Percentiles rank a stretch among this genome's conserved stretches.
Evolutionary conservation across 2,329 filamentous ascomycete species (phyloP).

Genomic region (Canariomyces notabilis): DNA sequence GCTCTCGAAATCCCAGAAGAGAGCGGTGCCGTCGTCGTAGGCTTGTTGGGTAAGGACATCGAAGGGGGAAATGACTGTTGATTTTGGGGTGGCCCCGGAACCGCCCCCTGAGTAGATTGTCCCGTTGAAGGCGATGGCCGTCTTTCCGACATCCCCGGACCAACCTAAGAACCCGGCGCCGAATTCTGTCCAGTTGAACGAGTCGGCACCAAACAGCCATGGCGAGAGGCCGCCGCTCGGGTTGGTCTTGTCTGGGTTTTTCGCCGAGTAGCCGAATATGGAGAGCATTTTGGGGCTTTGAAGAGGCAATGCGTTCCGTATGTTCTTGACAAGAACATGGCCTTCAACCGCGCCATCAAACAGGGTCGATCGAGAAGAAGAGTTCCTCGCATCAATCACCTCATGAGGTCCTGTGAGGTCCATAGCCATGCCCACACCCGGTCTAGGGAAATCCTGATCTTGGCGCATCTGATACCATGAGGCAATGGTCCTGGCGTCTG

Average conservation of each 20-base stretch:
- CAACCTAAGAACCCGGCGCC: conserved; percentile 28
- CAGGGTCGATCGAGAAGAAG: conserved; percentile 36
- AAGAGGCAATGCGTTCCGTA: conserved; percentile 50
- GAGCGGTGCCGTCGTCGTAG: conserved; percentile 49
- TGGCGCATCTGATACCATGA: conserved; percentile 54
- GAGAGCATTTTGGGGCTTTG: conserved; percentile 47
- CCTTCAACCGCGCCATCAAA: conserved; percentile 57
- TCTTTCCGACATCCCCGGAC: conserved; percentile 17
- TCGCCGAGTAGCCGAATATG: conserved; percentile 58
- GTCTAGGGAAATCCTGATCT: conserved; percentile 41
- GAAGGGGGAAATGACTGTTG: conserved; percentile 46
- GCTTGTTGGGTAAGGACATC: conserved; percentile 50
- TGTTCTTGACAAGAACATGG: conserved; percentile 61
- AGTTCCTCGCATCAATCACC: conserved; percentile 51
- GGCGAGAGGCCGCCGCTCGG: conserved; percentile 33
- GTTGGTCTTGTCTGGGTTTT: conserved; percentile 40
- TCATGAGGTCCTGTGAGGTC: conserved; percentile 46
- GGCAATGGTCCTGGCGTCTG: conserved; percentile 38
- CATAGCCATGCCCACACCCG: conserved; percentile 48
- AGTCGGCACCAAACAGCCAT: conserved; percentile 38
- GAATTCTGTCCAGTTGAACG: conserved; percentile 32
- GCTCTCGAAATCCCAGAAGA: conserved; percentile 56
- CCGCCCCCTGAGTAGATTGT: conserved; percentile 43
- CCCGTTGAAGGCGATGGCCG: conserved; percentile 37
- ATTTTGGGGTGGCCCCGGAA: conserved; percentile 37